phyloP scores from a whole-genome alignment of 352 stramenopile genomes.

The Phytophthora meadii region DNA sequence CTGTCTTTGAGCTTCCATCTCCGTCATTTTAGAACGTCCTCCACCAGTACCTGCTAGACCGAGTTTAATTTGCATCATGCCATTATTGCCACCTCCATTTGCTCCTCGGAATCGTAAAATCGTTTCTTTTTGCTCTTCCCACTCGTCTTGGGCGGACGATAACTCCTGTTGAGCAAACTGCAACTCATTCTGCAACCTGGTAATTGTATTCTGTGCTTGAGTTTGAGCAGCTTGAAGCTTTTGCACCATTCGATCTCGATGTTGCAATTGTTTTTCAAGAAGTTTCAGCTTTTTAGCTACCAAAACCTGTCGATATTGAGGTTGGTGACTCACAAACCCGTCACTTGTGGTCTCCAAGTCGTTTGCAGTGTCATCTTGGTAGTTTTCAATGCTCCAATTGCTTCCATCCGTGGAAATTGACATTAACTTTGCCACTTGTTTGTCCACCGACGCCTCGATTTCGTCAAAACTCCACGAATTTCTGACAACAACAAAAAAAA shows the following conservation, averaged over 20 bases:
- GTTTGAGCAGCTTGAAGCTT: constrained; percentile 35
- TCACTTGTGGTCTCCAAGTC: constrained; percentile 21
- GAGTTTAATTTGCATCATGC: constrained; percentile 37
- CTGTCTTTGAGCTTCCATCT: constrained; percentile 49
- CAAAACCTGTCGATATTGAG: constrained; percentile 45
- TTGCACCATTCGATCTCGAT: constrained; percentile 49
- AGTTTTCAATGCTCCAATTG: constrained; percentile 21
- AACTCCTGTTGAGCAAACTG: constrained; percentile 54
- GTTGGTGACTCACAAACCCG: constrained; percentile 58
- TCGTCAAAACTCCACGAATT: constrained; percentile 33
- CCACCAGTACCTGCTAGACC: constrained; percentile 14
- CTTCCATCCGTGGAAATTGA: constrained; percentile 5
- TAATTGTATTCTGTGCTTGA: constrained; percentile 34
- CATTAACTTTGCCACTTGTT: constrained; percentile 30
- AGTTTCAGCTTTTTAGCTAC: constrained; percentile 65
- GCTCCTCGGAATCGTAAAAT: constrained; percentile 52
- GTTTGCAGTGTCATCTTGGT: constrained; percentile 14
- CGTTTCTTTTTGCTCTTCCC: constrained; percentile 68
- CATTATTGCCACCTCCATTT: constrained; percentile 15
- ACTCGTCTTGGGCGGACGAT: constrained; percentile 56
- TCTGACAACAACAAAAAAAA: constrained; percentile 10
- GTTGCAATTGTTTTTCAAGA: constrained; percentile 54
- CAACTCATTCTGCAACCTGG: constrained; percentile 42
- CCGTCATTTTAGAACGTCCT: constrained; percentile 26
- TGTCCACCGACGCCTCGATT: constrained; percentile 37